Base-by-base conservation (phyloP, 768 basidiomycete species). In the Butyriboletus loyo region DNA sequence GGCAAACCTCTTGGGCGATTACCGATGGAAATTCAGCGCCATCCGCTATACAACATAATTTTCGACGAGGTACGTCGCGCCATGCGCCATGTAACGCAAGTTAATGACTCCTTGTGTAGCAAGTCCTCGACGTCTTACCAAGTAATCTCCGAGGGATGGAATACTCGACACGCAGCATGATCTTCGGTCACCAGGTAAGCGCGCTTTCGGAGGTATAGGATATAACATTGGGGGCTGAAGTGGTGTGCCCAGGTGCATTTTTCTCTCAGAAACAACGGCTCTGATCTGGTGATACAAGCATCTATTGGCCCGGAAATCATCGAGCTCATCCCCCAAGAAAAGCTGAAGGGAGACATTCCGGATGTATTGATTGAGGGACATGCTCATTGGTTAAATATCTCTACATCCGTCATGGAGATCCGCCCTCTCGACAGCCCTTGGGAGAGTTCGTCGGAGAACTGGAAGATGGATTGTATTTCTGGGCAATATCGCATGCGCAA, bases 301-400 rank as follows among this genome's bases (percentile, higher is more conserved):
- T 5, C 6, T 34, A 5, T 14, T 19, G 4, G 14, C 10, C 32
- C 45, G 3, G 40, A 50, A 15, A 32, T 46, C 19, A 28, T 63
- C 2, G 40, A 66, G 28, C 47, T 67, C 27, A 58, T 69, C 35
- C 59, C 66, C 6, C 62, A 21, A 0, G 40, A 55, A 3, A 54
- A 27, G 21, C 42, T 69, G n/a, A 15, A 14, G 5, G 36, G 36
- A 0, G 70, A 72, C 42, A 25, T 70, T 8, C 68, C 68, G 0
- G 39, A 9, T 0, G 37, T 50, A 0, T 45, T 69, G 4, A 40
- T 68, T 1, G 22, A 54, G 2, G 56, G 50, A 2, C 55, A 61
- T 11, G 56, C 32, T 27, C 70, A 69, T 47, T 71, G 70, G 70
- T 40, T 70, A 17, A 55, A 68, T 14, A 39, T 69, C 1, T 14